Conservation (phyloP, 805 yeast species). For the Metschnikowia lochheadii region DNA sequence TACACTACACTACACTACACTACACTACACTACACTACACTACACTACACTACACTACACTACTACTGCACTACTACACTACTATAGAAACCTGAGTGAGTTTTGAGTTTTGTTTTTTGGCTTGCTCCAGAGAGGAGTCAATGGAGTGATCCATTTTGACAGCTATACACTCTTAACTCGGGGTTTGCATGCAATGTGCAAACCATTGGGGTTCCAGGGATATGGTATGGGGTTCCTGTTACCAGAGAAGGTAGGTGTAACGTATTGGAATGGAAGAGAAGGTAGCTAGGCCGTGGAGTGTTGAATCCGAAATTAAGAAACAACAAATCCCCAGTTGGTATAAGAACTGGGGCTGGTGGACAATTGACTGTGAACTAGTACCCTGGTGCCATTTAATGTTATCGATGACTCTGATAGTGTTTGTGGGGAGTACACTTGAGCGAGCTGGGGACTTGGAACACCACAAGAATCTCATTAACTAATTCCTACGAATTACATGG, state of each 20-base stretch:
- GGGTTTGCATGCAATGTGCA: neutral
- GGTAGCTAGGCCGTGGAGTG: neutral
- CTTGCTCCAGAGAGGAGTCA: conserved; percentile 1
- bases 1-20: too few relatives aligned
- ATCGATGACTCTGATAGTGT: neutral
- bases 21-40: too few relatives aligned
- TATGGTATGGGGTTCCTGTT: neutral
- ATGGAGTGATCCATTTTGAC: conserved; percentile 1
- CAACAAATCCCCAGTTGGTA: neutral
- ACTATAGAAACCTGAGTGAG: conserved; percentile 37
- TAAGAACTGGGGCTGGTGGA: neutral
- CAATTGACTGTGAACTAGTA: neutral
- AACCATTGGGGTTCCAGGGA: neutral
- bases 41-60: too few relatives aligned
- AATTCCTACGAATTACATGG: too few relatives aligned
- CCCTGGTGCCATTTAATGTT: conserved; percentile 1
- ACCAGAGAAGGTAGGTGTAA: neutral
- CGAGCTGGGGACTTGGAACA: too few relatives aligned
- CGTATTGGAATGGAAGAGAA: neutral
- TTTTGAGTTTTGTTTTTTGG: conserved; percentile 21
- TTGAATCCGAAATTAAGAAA: neutral
- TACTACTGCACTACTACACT: too few relatives aligned
- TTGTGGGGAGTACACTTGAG: neutral
- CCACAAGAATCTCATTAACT: too few relatives aligned
- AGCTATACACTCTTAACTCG: neutral